A percentile compares a stretch with the other conserved stretches of the same genome.
These are phyloP conservation scores for Botrytis deweyae DNA, from an alignment of 2,329 filamentous ascomycete species.

Conservation along the genomic window DNA sequence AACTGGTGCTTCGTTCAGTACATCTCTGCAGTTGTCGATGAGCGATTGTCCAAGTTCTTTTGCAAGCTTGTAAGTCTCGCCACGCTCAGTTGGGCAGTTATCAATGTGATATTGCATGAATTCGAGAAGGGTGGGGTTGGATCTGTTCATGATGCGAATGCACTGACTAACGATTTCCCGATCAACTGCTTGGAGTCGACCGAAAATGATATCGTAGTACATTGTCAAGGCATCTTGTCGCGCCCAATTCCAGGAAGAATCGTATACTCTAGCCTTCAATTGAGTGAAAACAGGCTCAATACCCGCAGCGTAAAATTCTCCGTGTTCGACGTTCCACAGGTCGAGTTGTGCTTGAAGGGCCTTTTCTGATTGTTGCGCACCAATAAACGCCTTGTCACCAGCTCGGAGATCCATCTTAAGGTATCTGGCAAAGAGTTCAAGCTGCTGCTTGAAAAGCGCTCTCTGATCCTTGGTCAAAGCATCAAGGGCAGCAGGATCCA, in stretches of 20 bases:
- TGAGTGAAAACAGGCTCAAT: slow-evolving; percentile 93
- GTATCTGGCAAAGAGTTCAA: slow-evolving; percentile 92
- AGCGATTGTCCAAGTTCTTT: slow-evolving; percentile 91
- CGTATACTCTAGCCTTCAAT: slow-evolving; percentile 92
- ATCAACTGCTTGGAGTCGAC: slow-evolving; percentile 86
- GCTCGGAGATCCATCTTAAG: slow-evolving; percentile 94
- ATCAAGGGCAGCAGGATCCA: slow-evolving; percentile 96
- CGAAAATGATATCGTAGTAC: slow-evolving; percentile 99
- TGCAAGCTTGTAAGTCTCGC: slow-evolving; percentile 96
- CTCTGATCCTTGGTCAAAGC: slow-evolving; percentile 96
- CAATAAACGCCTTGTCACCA: slow-evolving; percentile 91
- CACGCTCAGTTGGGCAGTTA: slow-evolving; percentile 93
- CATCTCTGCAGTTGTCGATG: slow-evolving; percentile 96
- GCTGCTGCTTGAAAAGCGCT: slow-evolving; percentile 95
- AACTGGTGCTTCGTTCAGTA: slow-evolving; percentile 76
- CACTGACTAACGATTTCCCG: slow-evolving; percentile 98
- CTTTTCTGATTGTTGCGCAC: slow-evolving; percentile 80
- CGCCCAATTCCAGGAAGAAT: slow-evolving; percentile 99
- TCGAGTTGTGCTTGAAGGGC: slow-evolving; percentile 91
- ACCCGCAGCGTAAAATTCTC: slow-evolving; percentile 91
- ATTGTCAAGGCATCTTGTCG: slow-evolving; percentile 95
- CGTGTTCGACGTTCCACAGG: slow-evolving; percentile 92
- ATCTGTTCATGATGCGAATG: slow-evolving; percentile 98
- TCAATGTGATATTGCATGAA: slow-evolving; percentile 99
- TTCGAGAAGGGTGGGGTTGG: slow-evolving; percentile 90